Percentiles rank a stretch among this genome's conserved stretches.
Conservation (phyloP, 2,329 filamentous ascomycete genomes). For the Colletotrichum lentis region DNA sequence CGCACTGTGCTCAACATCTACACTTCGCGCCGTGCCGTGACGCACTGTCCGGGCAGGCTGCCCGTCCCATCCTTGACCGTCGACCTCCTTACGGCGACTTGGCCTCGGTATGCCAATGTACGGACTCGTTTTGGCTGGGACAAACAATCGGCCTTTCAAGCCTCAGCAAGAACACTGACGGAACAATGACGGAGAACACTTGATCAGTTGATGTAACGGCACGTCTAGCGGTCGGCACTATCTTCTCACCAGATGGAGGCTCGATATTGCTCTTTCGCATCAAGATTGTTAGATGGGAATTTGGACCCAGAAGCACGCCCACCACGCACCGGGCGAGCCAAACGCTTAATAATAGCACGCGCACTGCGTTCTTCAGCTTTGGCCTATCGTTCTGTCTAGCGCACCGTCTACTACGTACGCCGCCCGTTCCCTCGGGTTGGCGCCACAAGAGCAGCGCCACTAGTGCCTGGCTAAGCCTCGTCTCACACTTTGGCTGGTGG, state of each 20-base stretch:
- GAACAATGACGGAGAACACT: constrained; percentile 25
- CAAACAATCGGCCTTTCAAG: constrained; percentile 9
- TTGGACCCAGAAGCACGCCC: not conserved
- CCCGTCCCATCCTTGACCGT: not conserved
- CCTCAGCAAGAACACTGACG: constrained; percentile 1
- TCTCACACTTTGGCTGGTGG: constrained; percentile 8
- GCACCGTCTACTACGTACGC: not conserved
- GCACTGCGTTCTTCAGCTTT: not conserved
- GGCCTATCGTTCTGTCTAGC: constrained; percentile 1
- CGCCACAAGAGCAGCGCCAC: constrained; percentile 24
- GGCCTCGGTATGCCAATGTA: not conserved
- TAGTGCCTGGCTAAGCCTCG: constrained; percentile 26
- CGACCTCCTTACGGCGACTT: constrained; percentile 8
- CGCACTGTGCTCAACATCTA: constrained; percentile 33
- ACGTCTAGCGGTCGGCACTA: not conserved
- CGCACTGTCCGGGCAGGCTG: constrained; percentile 14
- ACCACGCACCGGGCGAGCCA: not conserved
- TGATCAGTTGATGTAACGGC: constrained; percentile 11
- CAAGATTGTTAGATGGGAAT: constrained; percentile 6
- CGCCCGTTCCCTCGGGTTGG: constrained; percentile 25
- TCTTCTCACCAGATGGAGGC: not conserved
- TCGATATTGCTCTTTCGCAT: constrained; percentile 10
- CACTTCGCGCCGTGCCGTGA: constrained; percentile 14
- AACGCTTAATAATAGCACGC: constrained; percentile 1
- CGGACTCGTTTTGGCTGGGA: constrained; percentile 2